These are phyloP conservation scores for Penicillium riverlandense DNA, from an alignment of 495 filamentous ascomycete genomes.

Conservation along the genomic window DNA sequence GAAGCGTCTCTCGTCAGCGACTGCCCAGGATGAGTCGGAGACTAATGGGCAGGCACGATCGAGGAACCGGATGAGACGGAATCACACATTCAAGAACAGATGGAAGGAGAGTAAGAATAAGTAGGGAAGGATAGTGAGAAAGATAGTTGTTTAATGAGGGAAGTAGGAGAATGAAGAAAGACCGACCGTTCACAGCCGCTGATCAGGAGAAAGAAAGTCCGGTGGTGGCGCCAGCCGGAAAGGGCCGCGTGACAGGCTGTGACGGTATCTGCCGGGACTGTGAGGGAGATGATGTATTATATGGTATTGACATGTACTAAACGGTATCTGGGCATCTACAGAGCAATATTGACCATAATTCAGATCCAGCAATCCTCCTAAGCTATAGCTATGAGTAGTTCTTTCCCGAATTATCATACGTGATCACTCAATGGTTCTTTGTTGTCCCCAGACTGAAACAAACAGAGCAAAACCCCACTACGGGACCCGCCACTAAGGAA, in stretches of 20 bases:
- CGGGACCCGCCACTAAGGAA: conserved; percentile 23
- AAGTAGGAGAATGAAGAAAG: conserved; percentile 1
- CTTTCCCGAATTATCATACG: no score
- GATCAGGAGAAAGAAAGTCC: background rate
- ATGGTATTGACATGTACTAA: no score
- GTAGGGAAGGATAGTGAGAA: background rate
- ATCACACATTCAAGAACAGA: background rate
- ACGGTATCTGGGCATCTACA: no score
- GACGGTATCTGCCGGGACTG: background rate
- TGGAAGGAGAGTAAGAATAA: conserved; percentile 1
- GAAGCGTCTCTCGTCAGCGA: conserved; percentile 2
- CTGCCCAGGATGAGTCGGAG: conserved; percentile 9
- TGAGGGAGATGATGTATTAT: no score
- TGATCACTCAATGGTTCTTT: no score
- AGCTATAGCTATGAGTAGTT: no score
- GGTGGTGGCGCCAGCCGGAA: conserved; percentile 13
- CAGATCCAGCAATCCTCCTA: no score
- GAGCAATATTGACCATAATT: no score
- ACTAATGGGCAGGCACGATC: conserved; percentile 9
- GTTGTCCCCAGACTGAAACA: conserved; percentile 6
- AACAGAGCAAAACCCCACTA: conserved; percentile 24
- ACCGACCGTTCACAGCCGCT: conserved; percentile 1
- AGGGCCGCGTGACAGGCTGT: background rate
- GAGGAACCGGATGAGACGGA: background rate
- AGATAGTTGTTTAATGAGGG: no score